These are phyloP conservation scores for Pseudonitzschia delicatissima DNA, from an alignment of 108 stramenopile species.

Conservation along the genomic window DNA sequence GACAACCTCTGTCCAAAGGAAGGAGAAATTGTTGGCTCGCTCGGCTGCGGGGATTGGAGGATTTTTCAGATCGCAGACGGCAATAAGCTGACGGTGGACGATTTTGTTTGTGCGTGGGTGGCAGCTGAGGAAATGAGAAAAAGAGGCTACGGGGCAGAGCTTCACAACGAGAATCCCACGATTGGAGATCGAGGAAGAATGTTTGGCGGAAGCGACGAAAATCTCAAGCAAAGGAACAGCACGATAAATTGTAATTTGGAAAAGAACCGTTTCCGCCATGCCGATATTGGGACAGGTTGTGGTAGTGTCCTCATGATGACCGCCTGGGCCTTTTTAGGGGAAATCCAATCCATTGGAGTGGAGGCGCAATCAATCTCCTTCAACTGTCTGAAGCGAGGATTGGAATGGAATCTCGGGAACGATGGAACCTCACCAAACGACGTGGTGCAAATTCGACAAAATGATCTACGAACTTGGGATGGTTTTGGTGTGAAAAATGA, in stretches of 20 bases:
- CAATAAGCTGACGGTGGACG: constrained; percentile 38
- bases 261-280: constrained; percentile 3
- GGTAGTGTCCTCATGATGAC: constrained; percentile 35
- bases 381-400: constrained; percentile 23
- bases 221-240: not conserved
- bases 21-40: constrained; percentile 27
- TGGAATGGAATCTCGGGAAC: constrained; percentile 26
- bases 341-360: constrained; percentile 27
- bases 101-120: constrained; percentile 37
- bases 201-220: constrained; percentile 16
- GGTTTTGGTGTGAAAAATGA: not conserved
- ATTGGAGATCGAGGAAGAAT: not conserved
- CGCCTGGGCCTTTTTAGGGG: constrained; percentile 33
- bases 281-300: constrained; percentile 34
- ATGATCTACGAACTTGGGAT: constrained; percentile 34
- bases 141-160: constrained; percentile 7
- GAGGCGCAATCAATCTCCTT: constrained; percentile 33
- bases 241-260: not conserved
- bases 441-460: constrained; percentile 13
- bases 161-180: not conserved
- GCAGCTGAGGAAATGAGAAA: constrained; percentile 33
- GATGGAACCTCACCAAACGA: constrained; percentile 5
- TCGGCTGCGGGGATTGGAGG: constrained; percentile 39
- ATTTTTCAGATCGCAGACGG: constrained; percentile 36
- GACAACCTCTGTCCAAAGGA: not conserved